Conservation (phyloP, 257 asterid genomes). For the Solanum dulcamara region DNA sequence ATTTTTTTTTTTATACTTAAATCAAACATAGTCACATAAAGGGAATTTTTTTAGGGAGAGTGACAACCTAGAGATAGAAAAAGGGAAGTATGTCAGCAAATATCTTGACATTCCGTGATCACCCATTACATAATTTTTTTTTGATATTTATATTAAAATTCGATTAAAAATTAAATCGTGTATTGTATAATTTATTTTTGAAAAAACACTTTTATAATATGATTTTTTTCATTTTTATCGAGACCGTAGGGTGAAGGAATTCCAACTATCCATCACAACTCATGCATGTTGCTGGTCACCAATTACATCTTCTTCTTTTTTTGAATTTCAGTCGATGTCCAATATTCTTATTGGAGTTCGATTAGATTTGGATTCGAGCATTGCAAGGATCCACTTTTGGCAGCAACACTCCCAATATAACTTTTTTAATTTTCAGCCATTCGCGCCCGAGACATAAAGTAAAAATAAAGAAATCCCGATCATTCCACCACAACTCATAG, state of each 20-base stretch:
- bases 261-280: not conserved
- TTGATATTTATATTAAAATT: not conserved
- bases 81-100: constrained; percentile 12
- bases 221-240: not conserved
- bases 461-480: too few species aligned
- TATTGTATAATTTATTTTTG: fast-evolving
- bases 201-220: not conserved
- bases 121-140: constrained; percentile 2
- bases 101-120: constrained; percentile 54
- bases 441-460: too few species aligned
- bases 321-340: too few species aligned
- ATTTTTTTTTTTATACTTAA: too few species aligned
- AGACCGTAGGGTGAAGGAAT: not conserved
- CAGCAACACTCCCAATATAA: not conserved
- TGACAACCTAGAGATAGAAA: not conserved
- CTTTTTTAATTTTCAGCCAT: not conserved
- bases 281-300: not conserved
- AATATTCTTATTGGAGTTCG: not conserved
- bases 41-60: too few species aligned
- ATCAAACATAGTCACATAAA: not conserved
- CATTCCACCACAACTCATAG: not conserved
- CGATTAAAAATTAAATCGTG: not conserved
- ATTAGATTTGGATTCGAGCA: not conserved
- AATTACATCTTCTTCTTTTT: too few species aligned
- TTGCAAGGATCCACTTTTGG: not conserved